Base-by-base conservation (phyloP, 352 stramenopile species). In the Peronospora tabacina region DNA sequence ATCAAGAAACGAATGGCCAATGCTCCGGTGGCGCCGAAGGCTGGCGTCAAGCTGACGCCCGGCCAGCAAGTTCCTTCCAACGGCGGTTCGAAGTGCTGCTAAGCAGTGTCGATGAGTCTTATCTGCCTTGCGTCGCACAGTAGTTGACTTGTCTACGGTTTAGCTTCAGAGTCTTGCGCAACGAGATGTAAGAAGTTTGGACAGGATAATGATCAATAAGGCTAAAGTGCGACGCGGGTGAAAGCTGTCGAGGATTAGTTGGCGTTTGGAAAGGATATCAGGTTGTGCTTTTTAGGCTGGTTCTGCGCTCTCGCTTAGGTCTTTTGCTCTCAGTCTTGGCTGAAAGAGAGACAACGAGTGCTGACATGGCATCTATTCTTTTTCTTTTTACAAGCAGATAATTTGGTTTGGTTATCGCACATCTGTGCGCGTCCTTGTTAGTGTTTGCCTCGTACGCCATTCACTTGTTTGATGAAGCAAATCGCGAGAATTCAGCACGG, bases 1-100 rank as follows among this genome's bases (percentile, higher is more conserved):
- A 89, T 96, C 59, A 95, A 92, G 71, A 94, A 94, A 62, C 75
- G 82, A 57, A 91, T 94, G 82, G 82, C 82, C 32, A 94, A 90
- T 61, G 81, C 83, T 1, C 81, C 82, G 12, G 74, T 84, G 24
- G 71, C 73, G 8, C 70, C 78, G 16, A 91, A 91, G 76, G 49
- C 64, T 33, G 68, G 73, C 29, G 65, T 89, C 22, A 72, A 70
- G 52, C 67, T 94, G 35, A 81, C 66, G 22, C 63, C 75, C 9
- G 79, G 80, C 40, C 61, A 78, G 55, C 58, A 77, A 58, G 72
- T 94, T 56, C 63, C 68, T 59, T 66, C 68, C 56, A 90, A 74
- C 60, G 70, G 68, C 59, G 75, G 75, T 36, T 81, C 68, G 38
- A 82, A 84, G 61, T 94, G 83, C 76, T 94, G 82, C 71, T 93